Conservation (phyloP, 768 basidiomycete genomes). For the Russula sp. region DNA sequence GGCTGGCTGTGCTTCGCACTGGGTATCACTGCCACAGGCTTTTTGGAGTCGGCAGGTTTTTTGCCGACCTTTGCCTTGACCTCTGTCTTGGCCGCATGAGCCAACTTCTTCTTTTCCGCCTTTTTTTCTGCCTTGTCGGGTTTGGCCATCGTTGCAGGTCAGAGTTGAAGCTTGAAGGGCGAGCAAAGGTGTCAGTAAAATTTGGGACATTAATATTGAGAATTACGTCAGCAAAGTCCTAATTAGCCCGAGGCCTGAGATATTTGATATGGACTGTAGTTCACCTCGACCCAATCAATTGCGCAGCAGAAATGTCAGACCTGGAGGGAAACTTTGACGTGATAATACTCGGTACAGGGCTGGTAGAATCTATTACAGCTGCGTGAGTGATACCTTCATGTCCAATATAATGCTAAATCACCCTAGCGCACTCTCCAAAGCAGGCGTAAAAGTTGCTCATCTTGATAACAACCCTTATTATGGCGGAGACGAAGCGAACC, state of each 20-base stretch:
- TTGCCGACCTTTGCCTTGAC: constrained; percentile 28
- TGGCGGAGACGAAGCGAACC: constrained; percentile 72
- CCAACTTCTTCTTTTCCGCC: constrained; percentile 31
- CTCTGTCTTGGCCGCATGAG: constrained; percentile 23
- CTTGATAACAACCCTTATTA: constrained; percentile 82
- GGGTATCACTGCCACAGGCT: constrained; percentile 14
- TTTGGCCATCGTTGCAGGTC: constrained; percentile 33
- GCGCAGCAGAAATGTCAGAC: constrained; percentile 3
- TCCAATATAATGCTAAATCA: constrained; percentile 6
- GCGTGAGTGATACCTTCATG: constrained; percentile 52
- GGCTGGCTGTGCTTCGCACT: constrained; percentile 26
- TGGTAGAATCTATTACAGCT: constrained; percentile 79
- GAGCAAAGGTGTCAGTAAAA: constrained; percentile 18
- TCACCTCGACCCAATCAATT: background rate
- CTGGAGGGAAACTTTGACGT: constrained; percentile 47
- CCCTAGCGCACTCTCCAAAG: constrained; percentile 77
- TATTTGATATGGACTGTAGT: no score
- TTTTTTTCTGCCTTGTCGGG: constrained; percentile 31
- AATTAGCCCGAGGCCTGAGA: no score
- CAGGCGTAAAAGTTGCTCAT: constrained; percentile 83
- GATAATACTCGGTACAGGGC: constrained; percentile 67
- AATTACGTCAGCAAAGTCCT: constrained; percentile 11
- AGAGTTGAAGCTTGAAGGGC: constrained; percentile 2
- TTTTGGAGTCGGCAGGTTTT: constrained; percentile 32
- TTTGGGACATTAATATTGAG: background rate